A percentile compares a stretch with the other conserved stretches of the same genome.
phyloP scores from a whole-genome alignment of 2,329 filamentous ascomycete genomes.

The Stachybotrys elegans region DNA sequence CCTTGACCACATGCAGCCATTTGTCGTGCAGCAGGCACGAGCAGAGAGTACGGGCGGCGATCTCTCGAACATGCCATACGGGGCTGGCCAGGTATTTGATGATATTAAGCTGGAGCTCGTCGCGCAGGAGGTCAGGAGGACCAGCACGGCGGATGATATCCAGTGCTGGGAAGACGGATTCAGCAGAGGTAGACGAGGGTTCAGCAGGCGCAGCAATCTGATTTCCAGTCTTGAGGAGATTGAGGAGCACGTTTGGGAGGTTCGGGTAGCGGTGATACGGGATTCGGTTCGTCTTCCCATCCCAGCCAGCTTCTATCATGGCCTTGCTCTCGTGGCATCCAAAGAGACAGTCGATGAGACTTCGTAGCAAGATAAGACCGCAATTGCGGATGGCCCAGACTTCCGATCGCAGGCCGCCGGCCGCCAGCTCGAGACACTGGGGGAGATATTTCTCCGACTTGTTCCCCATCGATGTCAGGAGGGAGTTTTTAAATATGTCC shows the following conservation, averaged over 20 bases:
- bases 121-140: slow-evolving; percentile 52
- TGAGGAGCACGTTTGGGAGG: slow-evolving; percentile 58
- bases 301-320: slow-evolving; percentile 57
- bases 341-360: slow-evolving; percentile 73
- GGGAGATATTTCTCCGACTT: slow-evolving; percentile 71
- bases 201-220: slow-evolving; percentile 34
- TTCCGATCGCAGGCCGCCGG: slow-evolving; percentile 70
- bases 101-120: slow-evolving; percentile 54
- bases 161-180: slow-evolving; percentile 78
- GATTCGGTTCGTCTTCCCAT: slow-evolving; percentile 58
- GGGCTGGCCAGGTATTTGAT: slow-evolving; percentile 59
- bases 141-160: slow-evolving; percentile 72
- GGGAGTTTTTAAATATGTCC: slow-evolving; percentile 82
- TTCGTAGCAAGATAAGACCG: slow-evolving; percentile 81
- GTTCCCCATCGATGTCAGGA: slow-evolving; percentile 65
- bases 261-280: slow-evolving; percentile 66
- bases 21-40: slow-evolving; percentile 51
- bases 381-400: slow-evolving; percentile 96
- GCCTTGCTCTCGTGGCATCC: slow-evolving; percentile 69
- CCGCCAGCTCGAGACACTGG: slow-evolving; percentile 71
- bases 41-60: slow-evolving; percentile 69
- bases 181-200: slow-evolving; percentile 39
- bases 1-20: slow-evolving; percentile 39
- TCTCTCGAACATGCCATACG: slow-evolving; percentile 78
- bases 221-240: slow-evolving; percentile 52